Conservation (phyloP, 1,284 basidiomycete species). For the Takashimella tepidaria region DNA sequence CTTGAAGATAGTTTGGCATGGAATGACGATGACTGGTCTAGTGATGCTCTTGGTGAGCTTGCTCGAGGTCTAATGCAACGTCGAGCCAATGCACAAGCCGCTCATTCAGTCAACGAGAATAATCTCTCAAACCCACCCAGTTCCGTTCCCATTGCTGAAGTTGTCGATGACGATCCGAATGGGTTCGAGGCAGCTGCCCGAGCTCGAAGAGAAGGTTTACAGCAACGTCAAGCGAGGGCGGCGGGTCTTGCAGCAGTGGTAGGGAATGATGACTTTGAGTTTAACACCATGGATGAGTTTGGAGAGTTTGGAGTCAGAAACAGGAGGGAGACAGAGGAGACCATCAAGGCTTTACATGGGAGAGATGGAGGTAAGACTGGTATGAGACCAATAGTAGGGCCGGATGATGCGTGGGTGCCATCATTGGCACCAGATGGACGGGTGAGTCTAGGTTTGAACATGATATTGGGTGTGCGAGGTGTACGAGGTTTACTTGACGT, state of each 20-base stretch:
- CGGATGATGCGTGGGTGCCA: constrained; percentile 48
- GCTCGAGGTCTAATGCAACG: constrained; percentile 35
- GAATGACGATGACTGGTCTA: constrained; percentile 7
- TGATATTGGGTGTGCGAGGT: neutral
- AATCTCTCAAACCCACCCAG: too few relatives aligned
- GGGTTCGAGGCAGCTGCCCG: constrained; percentile 20
- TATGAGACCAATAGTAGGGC: constrained; percentile 3
- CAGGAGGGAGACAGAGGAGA: neutral
- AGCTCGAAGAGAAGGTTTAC: constrained; percentile 5
- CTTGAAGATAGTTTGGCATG: constrained; percentile 26
- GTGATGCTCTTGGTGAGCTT: constrained; percentile 28
- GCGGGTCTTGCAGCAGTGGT: neutral
- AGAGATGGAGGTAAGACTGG: neutral
- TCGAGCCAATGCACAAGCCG: neutral
- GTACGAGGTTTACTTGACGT: neutral
- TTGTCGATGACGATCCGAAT: constrained; percentile 12
- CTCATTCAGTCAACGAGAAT: too few relatives aligned
- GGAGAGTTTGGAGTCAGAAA: neutral
- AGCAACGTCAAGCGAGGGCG: neutral
- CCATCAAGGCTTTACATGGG: neutral
- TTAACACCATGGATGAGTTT: neutral
- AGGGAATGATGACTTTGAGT: constrained; percentile 5
- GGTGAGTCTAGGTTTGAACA: constrained; percentile 33
- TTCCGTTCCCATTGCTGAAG: constrained; percentile 3
- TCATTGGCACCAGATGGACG: constrained; percentile 46